These are phyloP conservation scores for Catharanthus roseus DNA, from an alignment of 257 asterid genomes.

Conservation along the genomic window DNA sequence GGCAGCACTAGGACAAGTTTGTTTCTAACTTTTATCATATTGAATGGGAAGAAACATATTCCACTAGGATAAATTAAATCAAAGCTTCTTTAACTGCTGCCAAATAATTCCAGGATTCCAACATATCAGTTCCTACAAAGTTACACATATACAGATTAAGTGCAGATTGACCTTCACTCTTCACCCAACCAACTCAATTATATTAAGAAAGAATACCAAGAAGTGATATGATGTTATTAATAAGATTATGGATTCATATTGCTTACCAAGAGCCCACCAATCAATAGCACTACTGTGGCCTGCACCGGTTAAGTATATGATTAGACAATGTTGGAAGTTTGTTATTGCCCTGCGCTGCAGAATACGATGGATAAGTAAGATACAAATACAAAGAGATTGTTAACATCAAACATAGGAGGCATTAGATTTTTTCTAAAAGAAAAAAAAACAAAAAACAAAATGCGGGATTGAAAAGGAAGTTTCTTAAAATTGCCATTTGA, in stretches of 20 bases:
- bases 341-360: neutral
- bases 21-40: too few species aligned
- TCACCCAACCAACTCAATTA: neutral
- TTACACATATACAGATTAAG: neutral
- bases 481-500: neutral
- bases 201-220: neutral
- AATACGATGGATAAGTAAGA: neutral
- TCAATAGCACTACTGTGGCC: constrained; percentile 96
- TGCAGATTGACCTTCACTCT: neutral
- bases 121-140: too few species aligned
- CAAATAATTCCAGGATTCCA: neutral
- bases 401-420: too few species aligned
- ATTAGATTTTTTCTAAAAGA: neutral
- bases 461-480: neutral
- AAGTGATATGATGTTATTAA: neutral
- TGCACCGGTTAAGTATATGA: constrained; percentile 40
- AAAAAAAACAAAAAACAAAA: too few species aligned
- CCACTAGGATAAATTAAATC: neutral
- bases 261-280: constrained; percentile 99
- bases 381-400: neutral
- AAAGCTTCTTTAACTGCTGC: neutral
- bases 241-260: too few species aligned
- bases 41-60: neutral
- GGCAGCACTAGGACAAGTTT: neutral
- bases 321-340: neutral